phyloP scores from a whole-genome alignment of 306 rosid species.

The Cajanus cajan region DNA sequence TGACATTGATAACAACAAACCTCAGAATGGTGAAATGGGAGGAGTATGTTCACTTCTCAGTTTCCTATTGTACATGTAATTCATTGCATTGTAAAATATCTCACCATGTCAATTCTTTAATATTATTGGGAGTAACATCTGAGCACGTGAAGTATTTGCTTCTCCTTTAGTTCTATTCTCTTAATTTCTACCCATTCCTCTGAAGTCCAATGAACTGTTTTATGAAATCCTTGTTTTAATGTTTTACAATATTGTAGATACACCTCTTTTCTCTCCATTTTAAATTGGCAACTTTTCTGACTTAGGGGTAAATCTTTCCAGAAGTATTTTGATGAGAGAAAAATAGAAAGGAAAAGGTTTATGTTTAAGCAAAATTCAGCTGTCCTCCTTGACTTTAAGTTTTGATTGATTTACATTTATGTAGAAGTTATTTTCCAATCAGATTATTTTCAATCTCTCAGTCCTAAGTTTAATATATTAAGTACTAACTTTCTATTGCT shows the following conservation, averaged over 20 bases:
- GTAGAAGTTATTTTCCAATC: neutral
- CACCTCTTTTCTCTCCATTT: neutral
- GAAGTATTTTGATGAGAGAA: too few relatives aligned
- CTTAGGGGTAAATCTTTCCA: too few relatives aligned
- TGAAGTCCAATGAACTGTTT: neutral
- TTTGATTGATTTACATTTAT: neutral
- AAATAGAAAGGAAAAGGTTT: too few relatives aligned
- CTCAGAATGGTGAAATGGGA: slow-evolving; percentile 43
- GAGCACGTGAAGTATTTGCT: neutral
- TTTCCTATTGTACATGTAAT: slow-evolving; percentile 20
- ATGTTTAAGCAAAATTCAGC: neutral
- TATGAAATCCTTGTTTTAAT: slow-evolving; percentile 10
- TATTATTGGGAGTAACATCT: neutral
- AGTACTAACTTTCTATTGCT: neutral
- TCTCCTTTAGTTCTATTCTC: neutral
- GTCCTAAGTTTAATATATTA: neutral
- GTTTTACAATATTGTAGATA: neutral
- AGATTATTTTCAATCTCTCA: neutral
- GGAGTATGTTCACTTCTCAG: slow-evolving; percentile 51
- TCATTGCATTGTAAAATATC: slow-evolving; percentile 16
- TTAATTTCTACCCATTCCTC: neutral
- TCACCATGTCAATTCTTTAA: neutral
- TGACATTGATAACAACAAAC: slow-evolving; percentile 40
- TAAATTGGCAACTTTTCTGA: neutral
- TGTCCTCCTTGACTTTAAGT: neutral